Percentiles rank a stretch among this genome's conserved stretches.
These are phyloP conservation scores for Colletotrichum chlorophyti DNA, from an alignment of 2,329 filamentous ascomycete genomes.

Conservation along the genomic window DNA sequence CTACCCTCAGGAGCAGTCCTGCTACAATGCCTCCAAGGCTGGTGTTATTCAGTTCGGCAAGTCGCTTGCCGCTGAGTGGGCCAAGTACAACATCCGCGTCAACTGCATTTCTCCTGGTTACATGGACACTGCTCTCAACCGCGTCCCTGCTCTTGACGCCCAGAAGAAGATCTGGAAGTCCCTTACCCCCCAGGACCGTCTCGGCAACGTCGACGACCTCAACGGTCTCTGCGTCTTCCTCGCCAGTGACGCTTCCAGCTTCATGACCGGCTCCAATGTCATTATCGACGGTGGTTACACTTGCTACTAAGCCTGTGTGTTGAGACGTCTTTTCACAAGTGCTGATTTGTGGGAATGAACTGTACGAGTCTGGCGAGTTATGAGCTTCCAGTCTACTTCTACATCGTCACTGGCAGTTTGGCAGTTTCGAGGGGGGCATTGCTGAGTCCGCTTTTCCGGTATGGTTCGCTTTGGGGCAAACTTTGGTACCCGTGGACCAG, in stretches of 20 bases:
- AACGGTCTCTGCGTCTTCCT: constrained; percentile 81
- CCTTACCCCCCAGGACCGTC: constrained; percentile 74
- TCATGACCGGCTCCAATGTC: constrained; percentile 81
- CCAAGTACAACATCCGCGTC: constrained; percentile 79
- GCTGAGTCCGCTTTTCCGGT: constrained; percentile 16
- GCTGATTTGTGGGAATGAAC: background rate
- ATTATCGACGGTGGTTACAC: constrained; percentile 76
- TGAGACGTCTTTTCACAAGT: background rate
- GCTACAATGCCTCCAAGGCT: constrained; percentile 86
- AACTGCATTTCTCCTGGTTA: constrained; percentile 87
- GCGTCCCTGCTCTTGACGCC: constrained; percentile 77
- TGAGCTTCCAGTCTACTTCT: background rate
- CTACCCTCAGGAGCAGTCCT: constrained; percentile 83
- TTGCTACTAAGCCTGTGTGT: constrained; percentile 53
- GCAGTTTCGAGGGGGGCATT: constrained; percentile 4
- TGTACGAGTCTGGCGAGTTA: constrained; percentile 1
- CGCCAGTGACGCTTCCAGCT: constrained; percentile 73
- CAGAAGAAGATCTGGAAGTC: constrained; percentile 84
- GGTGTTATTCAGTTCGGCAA: constrained; percentile 80
- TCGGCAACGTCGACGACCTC: constrained; percentile 77
- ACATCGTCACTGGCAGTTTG: constrained; percentile 2
- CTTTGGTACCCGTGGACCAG: constrained; percentile 16
- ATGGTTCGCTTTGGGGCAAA: constrained; percentile 9
- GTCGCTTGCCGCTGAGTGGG: constrained; percentile 85
- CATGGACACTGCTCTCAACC: constrained; percentile 86